Evolutionary conservation across 345 rosid species (phyloP).

Genomic region (Citrus cavaleriei): DNA sequence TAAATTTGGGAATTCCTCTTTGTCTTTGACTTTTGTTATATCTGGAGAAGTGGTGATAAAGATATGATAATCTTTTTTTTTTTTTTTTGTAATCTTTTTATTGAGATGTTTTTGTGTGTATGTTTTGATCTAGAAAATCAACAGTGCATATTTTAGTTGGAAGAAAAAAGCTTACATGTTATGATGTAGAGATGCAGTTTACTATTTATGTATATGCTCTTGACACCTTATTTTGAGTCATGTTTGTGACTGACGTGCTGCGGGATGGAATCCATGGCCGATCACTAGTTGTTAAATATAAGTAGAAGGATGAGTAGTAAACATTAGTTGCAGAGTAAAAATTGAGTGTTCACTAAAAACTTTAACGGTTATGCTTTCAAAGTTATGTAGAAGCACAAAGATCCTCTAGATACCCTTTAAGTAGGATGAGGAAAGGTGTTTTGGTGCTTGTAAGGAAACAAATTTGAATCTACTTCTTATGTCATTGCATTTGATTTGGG

Average conservation of each 20-base stretch:
- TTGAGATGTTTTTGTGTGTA: no score
- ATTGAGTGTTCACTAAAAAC: background rate
- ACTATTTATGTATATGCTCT: background rate
- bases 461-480: background rate
- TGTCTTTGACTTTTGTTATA: no score
- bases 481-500: background rate
- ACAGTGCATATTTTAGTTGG: background rate
- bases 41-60: background rate
- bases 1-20: no score
- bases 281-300: background rate
- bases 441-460: background rate
- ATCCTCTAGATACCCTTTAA: background rate
- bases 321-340: no score
- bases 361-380: background rate
- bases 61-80: background rate
- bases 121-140: background rate
- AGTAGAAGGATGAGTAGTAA: background rate
- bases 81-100: no score
- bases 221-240: background rate
- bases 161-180: background rate
- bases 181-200: background rate
- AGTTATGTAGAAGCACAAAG: background rate
- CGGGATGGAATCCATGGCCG: background rate
- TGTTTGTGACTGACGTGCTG: background rate
- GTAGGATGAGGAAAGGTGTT: background rate